Base-by-base conservation (phyloP, 1,284 basidiomycete species). In the Sparassis latifolia region DNA sequence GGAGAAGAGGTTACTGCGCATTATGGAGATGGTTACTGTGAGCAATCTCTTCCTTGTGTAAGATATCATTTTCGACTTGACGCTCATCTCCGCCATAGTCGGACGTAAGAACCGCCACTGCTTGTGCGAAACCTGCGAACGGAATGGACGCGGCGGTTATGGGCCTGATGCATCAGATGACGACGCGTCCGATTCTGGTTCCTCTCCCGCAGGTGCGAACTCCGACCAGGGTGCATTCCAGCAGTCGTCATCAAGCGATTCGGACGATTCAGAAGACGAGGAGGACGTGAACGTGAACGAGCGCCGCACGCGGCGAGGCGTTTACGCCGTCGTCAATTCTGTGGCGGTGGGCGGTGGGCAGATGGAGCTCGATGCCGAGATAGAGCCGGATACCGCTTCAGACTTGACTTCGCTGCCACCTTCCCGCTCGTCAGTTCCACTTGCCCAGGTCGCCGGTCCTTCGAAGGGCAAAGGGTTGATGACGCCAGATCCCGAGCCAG, bases 41-140 rank as follows among this genome's bases (percentile, higher is more conserved):
- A 69, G 83, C 79, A 9, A 50, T 53, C 48, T 48, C 52, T 46
- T 43, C 45, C 45, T 45, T 44, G 20, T 44, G 30, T 29, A 6
- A 9, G 35, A 38, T 38, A 20, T 38, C 35, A 38, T n/a, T 7
- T 7, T 38, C 35, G 9, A 46, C 27, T 43, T 10, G 29, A 33
- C 20, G 28, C 29, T 31, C n/a, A n/a, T 20, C 20, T 20, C 20
- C 20, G 20, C 20, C 56, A 67, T 69, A 89, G 93, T 96, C 66
- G 92, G 93, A 48, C 78, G 78, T 63, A 86, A 81, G 62, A 96
- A 96, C 64, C 77, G 84, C 7, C 84, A 91, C 62, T 96, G 92
- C 68, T 77, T 96, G 42, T 96, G 92, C 64, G 85, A 89, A 66
- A 93, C 89, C 1, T 96, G 92, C 71, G 92, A 95, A 70, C 78